Percentiles rank a stretch among this genome's conserved stretches.
Conservation (phyloP, 768 basidiomycete species). For the Psilocybe sp. region DNA sequence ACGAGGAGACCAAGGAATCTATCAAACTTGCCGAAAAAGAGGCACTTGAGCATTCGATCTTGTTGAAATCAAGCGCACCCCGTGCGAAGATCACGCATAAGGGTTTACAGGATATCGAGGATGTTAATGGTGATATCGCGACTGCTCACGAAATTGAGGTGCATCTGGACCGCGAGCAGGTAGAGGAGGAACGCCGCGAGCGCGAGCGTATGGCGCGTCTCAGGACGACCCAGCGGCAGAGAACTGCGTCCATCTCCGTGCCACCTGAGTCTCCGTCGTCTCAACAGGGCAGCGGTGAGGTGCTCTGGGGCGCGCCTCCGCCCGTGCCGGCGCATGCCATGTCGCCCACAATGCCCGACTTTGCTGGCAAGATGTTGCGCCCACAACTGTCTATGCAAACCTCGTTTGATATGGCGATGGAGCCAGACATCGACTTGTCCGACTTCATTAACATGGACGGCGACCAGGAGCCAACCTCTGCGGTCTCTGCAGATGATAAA, state of each 20-base stretch:
- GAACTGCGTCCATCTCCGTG: slow-evolving; percentile 56
- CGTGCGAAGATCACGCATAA: slow-evolving; percentile 88
- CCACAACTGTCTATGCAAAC: slow-evolving; percentile 29
- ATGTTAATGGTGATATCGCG: slow-evolving; percentile 49
- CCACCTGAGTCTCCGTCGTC: slow-evolving; percentile 71
- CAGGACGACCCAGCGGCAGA: slow-evolving; percentile 46
- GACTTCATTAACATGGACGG: slow-evolving; percentile 81
- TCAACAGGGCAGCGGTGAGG: slow-evolving; percentile 28
- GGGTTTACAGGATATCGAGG: slow-evolving; percentile 88
- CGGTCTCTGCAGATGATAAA: slow-evolving; percentile 2
- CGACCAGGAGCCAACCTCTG: slow-evolving; percentile 28
- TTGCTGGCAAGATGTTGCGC: slow-evolving; percentile 7
- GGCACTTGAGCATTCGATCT: slow-evolving; percentile 80
- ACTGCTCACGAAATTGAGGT: slow-evolving; percentile 49
- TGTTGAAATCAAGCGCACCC: slow-evolving; percentile 67
- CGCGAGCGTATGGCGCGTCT: slow-evolving; percentile 66
- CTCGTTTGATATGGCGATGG: slow-evolving; percentile 35
- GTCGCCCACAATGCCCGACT: slow-evolving; percentile 20
- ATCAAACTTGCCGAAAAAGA: slow-evolving; percentile 82
- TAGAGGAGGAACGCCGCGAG: slow-evolving; percentile 69
- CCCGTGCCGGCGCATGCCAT: slow-evolving; percentile 50
- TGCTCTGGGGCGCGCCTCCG: slow-evolving; percentile 60
- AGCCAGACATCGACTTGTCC: slow-evolving; percentile 68
- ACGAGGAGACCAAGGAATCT: slow-evolving; percentile 80
- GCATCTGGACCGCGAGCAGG: slow-evolving; percentile 58